Conservation (phyloP, 495 filamentous ascomycete species). For the Xylaria scruposa region DNA sequence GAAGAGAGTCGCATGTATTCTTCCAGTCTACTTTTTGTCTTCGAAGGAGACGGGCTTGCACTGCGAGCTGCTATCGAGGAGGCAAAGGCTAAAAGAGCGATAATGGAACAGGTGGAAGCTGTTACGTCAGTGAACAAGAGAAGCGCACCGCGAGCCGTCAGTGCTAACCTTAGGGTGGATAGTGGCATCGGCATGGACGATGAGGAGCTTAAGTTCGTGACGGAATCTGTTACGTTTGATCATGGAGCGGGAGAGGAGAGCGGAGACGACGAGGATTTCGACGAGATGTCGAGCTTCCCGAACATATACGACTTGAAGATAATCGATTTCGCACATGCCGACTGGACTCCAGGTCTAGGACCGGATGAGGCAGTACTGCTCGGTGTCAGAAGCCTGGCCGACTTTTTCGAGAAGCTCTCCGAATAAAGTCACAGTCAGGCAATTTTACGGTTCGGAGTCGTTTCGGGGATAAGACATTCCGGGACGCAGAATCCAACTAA, state of each 20-base stretch:
- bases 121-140: conserved; percentile 42
- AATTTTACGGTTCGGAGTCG: not conserved
- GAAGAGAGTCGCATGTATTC: conserved; percentile 95
- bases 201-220: conserved; percentile 38
- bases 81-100: conserved; percentile 45
- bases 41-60: conserved; percentile 82
- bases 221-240: conserved; percentile 35
- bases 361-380: conserved; percentile 84
- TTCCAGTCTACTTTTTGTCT: conserved; percentile 86
- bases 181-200: conserved; percentile 53
- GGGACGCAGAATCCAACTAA: not conserved
- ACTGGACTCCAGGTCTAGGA: conserved; percentile 83
- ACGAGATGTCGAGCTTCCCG: conserved; percentile 69
- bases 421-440: conserved; percentile 27
- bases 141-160: conserved; percentile 34
- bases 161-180: conserved; percentile 47
- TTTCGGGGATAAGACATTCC: conserved; percentile 6
- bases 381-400: conserved; percentile 75
- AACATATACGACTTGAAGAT: conserved; percentile 82
- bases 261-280: conserved; percentile 64
- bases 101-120: conserved; percentile 27
- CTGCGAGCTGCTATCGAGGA: conserved; percentile 71
- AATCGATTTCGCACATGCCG: conserved; percentile 96
- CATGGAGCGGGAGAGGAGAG: not conserved
- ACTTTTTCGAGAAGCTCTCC: conserved; percentile 71